Evolutionary conservation across 2,329 filamentous ascomycete species (phyloP).

Genomic region (Hymenoscyphus fraxineus): DNA sequence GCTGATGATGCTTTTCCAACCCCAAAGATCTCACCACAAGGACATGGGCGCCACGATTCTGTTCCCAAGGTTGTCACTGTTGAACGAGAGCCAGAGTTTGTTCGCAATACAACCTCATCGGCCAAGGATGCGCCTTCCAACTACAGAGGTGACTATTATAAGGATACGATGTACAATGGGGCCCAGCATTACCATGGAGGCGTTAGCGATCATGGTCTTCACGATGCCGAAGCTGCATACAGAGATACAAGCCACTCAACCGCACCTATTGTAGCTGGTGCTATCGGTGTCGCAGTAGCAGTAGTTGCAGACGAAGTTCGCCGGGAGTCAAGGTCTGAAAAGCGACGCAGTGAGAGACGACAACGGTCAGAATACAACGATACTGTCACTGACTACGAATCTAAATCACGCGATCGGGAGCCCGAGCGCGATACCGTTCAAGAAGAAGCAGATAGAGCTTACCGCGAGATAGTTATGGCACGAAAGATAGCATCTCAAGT

Average conservation of each 20-base stretch:
- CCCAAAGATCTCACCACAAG: constrained; percentile 35
- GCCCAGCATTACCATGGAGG: constrained; percentile 17
- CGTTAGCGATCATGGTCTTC: constrained; percentile 31
- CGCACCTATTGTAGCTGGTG: constrained; percentile 44
- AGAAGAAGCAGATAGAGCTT: constrained; percentile 55
- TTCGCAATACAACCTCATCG: constrained; percentile 27
- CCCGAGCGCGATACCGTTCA: constrained; percentile 44
- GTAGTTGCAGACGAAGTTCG: constrained; percentile 38
- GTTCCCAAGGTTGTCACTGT: constrained; percentile 49
- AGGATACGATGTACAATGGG: constrained; percentile 15
- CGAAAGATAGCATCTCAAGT: constrained; percentile 51
- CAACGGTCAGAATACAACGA: constrained; percentile 30
- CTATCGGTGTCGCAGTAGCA: constrained; percentile 46
- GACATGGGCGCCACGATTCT: constrained; percentile 21
- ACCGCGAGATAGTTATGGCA: constrained; percentile 52
- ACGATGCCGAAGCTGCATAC: constrained; percentile 43
- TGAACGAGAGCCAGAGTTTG: constrained; percentile 47
- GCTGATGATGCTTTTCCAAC: constrained; percentile 49
- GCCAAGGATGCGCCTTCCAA: constrained; percentile 23
- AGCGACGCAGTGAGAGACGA: constrained; percentile 39
- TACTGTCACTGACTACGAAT: constrained; percentile 17
- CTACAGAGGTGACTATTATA: constrained; percentile 18
- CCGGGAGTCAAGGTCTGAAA: constrained; percentile 31
- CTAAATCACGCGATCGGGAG: constrained; percentile 18
- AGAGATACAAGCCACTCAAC: constrained; percentile 47